Conservation (phyloP, 768 basidiomycete species). For the Rhodocollybia butyracea region DNA sequence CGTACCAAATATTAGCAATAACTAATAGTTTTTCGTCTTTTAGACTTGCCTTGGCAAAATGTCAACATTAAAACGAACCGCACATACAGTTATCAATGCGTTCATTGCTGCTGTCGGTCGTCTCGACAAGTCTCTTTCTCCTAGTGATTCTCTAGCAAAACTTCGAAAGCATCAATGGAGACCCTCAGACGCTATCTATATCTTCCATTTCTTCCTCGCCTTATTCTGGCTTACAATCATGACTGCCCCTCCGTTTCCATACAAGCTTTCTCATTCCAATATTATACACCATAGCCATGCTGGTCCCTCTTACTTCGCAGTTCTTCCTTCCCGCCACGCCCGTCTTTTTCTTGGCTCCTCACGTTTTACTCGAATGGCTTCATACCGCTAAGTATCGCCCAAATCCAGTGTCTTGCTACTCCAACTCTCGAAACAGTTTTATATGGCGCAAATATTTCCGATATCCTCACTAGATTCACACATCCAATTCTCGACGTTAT, state of each 20-base stretch:
- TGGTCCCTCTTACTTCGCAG: slow-evolving; percentile 85
- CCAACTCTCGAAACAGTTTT: slow-evolving; percentile 93
- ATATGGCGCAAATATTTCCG: slow-evolving; percentile 97
- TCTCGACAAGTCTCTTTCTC: slow-evolving; percentile 76
- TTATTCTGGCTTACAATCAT: slow-evolving; percentile 73
- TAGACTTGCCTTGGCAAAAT: neutral
- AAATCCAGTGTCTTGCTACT: slow-evolving; percentile 84
- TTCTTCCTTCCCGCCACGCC: slow-evolving; percentile 90
- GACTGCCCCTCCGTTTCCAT: slow-evolving; percentile 63
- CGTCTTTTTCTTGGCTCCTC: slow-evolving; percentile 81
- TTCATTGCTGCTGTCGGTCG: slow-evolving; percentile 60
- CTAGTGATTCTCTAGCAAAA: slow-evolving; percentile 57
- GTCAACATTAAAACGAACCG: neutral
- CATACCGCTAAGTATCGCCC: slow-evolving; percentile 79
- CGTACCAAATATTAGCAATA: neutral
- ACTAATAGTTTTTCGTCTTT: neutral
- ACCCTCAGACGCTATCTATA: slow-evolving; percentile 54
- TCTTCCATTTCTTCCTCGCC: slow-evolving; percentile 62
- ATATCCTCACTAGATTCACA: slow-evolving; percentile 92
- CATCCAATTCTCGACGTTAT: slow-evolving; percentile 89
- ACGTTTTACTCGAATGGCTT: slow-evolving; percentile 85
- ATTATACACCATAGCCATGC: slow-evolving; percentile 62
- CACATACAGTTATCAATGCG: slow-evolving; percentile 29
- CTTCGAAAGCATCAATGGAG: slow-evolving; percentile 57
- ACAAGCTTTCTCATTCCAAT: slow-evolving; percentile 77